Evolutionary conservation across 2,329 filamentous ascomycete genomes (phyloP).

Genomic region (Dryadomyces quercivorus): DNA sequence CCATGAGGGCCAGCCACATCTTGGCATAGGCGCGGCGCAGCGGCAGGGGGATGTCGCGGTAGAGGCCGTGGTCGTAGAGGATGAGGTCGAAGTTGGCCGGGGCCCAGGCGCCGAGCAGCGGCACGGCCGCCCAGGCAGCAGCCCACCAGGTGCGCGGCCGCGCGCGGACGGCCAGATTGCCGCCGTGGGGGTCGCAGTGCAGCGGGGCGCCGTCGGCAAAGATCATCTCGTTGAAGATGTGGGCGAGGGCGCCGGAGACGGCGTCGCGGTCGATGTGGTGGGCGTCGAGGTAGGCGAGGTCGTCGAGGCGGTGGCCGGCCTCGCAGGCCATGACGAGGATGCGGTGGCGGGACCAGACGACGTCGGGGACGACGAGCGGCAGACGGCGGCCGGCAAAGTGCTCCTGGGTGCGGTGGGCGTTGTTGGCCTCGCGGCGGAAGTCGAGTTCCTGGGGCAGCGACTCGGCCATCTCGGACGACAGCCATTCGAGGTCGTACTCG

Average conservation of each 20-base stretch:
- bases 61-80: conserved; percentile 92
- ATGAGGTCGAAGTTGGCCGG: conserved; percentile 82
- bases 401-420: conserved; percentile 65
- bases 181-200: conserved; percentile 94
- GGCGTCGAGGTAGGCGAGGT: conserved; percentile 72
- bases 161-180: conserved; percentile 73
- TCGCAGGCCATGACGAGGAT: conserved; percentile 95
- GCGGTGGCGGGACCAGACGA: conserved; percentile 77
- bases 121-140: not conserved
- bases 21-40: conserved; percentile 84
- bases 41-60: conserved; percentile 74
- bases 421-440: conserved; percentile 74
- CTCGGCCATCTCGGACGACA: conserved; percentile 83
- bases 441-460: conserved; percentile 87
- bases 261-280: conserved; percentile 89
- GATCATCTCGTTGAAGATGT: conserved; percentile 99
- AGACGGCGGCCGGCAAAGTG: conserved; percentile 62
- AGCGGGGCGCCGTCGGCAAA: conserved; percentile 80
- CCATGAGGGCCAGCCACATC: conserved; percentile 92
- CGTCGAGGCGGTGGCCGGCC: conserved; percentile 74
- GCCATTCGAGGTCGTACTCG: conserved; percentile 94
- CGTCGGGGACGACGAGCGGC: conserved; percentile 80
- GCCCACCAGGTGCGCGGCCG: not conserved
- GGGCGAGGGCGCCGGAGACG: conserved; percentile 79
- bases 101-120: not conserved